Evolutionary conservation across 192 early-diverging fungal species (phyloP), one percentile per base, ranked within the genome.

Genomic region (Coemansia javaensis): DNA sequence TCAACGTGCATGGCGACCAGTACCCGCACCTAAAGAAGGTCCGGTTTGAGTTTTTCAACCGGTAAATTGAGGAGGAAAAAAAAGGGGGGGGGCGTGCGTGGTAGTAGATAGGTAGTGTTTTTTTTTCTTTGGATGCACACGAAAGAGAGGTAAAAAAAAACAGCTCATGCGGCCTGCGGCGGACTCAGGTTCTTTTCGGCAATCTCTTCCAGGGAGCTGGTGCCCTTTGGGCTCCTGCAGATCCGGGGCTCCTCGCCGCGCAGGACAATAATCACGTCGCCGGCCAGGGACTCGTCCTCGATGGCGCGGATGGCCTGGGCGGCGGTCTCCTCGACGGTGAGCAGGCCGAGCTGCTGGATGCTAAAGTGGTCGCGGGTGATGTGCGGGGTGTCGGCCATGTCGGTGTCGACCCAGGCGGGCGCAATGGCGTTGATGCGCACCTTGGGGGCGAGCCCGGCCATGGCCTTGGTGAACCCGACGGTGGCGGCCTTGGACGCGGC

Each of bases 401-500:
- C 72, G 28, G 79, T 81, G 16, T 73, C 63, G 11, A 75, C 58
- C 33, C 78, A 77, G 18, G 40, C 45, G 0, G 82, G 82, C 0
- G 82, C 80, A 0, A 84, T 55, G 6, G 75, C 77, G 52, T 84
- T 84, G 41, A 84, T 75, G 8, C 82, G 75, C 33, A 84, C 76
- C 27, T 72, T 53, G n/a, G 53, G 77, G 3, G 64, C 62, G 5
- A 73, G 47, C n/a, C 58, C 64, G 2, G 64, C 51, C 27, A 74
- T 50, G 1, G 50, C 42, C 34, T 66, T 65, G n/a, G 80, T 79
- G 28, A 79, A 81, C 21, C 70, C 68, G 18, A 75, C 62, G 20
- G 86, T 82, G n/a, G 82, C 88, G 15, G 74, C 81, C 64, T 90
- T 90, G 8, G 84, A 80, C 1, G 85, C 83, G 14, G 79, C 72